Conservation (phyloP, 345 rosid genomes). For the Murraya koenigii region DNA sequence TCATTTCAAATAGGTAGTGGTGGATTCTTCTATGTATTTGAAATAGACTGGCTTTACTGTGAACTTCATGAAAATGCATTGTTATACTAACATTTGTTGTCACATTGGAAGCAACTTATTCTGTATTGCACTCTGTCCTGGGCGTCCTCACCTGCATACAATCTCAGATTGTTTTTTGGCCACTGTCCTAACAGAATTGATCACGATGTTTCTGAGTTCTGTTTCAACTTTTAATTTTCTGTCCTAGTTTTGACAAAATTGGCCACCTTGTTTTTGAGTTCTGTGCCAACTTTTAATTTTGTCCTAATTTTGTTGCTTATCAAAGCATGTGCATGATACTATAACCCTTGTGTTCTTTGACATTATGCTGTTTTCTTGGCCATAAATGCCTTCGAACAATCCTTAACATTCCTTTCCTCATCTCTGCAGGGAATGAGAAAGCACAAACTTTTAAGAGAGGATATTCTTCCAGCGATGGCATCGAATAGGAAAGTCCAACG, state of each 20-base stretch:
- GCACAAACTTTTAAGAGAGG: conserved; percentile 82
- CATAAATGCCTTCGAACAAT: background rate
- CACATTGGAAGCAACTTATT: background rate
- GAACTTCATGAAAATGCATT: background rate
- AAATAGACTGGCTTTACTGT: background rate
- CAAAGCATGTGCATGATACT: background rate
- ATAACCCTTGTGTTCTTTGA: background rate
- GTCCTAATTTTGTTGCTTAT: background rate
- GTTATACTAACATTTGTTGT: background rate
- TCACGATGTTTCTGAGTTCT: background rate
- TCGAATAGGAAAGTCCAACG: conserved; percentile 96
- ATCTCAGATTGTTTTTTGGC: background rate
- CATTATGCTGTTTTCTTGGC: background rate
- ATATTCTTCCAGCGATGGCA: conserved; percentile 97
- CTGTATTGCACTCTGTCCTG: background rate
- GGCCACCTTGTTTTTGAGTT: background rate
- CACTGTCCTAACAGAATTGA: background rate
- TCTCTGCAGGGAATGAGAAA: conserved; percentile 81
- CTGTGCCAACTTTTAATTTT: background rate
- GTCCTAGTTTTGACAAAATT: background rate
- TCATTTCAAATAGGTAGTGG: background rate
- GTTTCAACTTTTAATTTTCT: background rate
- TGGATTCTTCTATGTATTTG: background rate
- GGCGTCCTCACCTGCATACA: background rate
- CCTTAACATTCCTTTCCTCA: background rate